A percentile compares a stretch with the other conserved stretches of the same genome.
phyloP scores from a whole-genome alignment of 495 filamentous ascomycete genomes.

The Neurospora sublineolata region DNA sequence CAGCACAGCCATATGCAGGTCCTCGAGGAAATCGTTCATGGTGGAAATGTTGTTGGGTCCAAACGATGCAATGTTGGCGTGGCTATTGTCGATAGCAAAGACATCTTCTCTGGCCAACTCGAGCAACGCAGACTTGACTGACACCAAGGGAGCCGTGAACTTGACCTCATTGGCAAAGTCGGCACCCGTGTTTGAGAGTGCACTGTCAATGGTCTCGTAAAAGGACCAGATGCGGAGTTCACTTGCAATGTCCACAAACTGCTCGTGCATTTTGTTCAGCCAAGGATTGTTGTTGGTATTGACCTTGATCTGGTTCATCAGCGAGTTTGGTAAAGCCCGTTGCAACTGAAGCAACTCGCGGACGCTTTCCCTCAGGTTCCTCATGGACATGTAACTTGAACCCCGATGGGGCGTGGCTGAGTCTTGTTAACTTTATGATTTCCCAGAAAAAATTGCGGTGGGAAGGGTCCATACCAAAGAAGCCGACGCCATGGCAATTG shows the following conservation, averaged over 20 bases:
- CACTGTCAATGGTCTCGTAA: constrained; percentile 52
- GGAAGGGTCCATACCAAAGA: constrained; percentile 34
- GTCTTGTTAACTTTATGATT: constrained; percentile 2
- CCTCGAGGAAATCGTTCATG: constrained; percentile 37
- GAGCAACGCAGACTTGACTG: constrained; percentile 48
- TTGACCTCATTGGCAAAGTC: constrained; percentile 22
- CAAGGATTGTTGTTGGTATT: constrained; percentile 24
- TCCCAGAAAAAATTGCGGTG: neutral
- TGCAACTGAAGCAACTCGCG: constrained; percentile 44
- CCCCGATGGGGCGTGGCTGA: constrained; percentile 51
- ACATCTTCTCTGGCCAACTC: constrained; percentile 45
- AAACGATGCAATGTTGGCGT: constrained; percentile 46
- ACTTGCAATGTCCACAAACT: constrained; percentile 47
- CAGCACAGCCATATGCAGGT: constrained; percentile 33
- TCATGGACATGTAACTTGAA: constrained; percentile 52
- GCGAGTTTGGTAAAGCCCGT: constrained; percentile 35
- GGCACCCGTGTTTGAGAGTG: constrained; percentile 33
- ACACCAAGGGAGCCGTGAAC: constrained; percentile 48
- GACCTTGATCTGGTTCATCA: constrained; percentile 40
- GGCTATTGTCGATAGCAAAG: constrained; percentile 46
- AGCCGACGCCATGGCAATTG: constrained; percentile 51
- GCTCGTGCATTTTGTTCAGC: constrained; percentile 39
- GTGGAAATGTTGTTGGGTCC: constrained; percentile 39
- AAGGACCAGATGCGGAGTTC: constrained; percentile 60
- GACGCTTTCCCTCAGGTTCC: constrained; percentile 43